Percentiles rank a stretch among this genome's conserved stretches.
Evolutionary conservation across 768 basidiomycete genomes (phyloP).

Genomic region (Boletus sp.): DNA sequence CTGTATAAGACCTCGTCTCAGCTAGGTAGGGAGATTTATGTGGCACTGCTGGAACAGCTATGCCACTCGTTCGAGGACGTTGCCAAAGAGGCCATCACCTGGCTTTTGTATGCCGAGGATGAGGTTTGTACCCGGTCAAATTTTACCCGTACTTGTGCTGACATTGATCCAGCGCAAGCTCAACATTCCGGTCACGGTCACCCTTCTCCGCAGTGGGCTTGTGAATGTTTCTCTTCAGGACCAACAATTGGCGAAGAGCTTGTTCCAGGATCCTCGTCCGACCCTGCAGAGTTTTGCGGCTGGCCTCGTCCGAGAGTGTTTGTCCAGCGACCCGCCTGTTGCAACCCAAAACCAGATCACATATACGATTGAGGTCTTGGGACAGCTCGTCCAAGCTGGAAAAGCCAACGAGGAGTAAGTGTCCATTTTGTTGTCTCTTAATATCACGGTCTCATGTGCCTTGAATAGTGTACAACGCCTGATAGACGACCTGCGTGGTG

Average conservation of each 20-base stretch:
- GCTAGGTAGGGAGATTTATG: slow-evolving; percentile 91
- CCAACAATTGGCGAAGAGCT: slow-evolving; percentile 83
- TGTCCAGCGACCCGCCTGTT: slow-evolving; percentile 77
- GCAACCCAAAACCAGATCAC: slow-evolving; percentile 78
- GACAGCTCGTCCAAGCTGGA: slow-evolving; percentile 65
- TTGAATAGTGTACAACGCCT: slow-evolving; percentile 59
- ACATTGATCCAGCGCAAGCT: slow-evolving; percentile 74
- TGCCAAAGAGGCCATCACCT: slow-evolving; percentile 93
- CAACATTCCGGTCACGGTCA: slow-evolving; percentile 91
- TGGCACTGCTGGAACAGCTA: slow-evolving; percentile 81
- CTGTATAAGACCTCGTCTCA: slow-evolving; percentile 86
- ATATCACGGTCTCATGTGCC: neutral
- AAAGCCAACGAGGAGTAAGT: slow-evolving; percentile 87
- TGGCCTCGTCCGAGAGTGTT: slow-evolving; percentile 81
- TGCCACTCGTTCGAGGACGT: slow-evolving; percentile 91
- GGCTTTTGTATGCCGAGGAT: slow-evolving; percentile 96
- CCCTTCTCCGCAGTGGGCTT: slow-evolving; percentile 80
- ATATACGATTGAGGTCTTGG: slow-evolving; percentile 77
- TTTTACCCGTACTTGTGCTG: neutral
- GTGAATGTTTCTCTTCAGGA: slow-evolving; percentile 79
- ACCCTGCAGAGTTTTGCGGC: slow-evolving; percentile 79
- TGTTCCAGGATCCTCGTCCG: slow-evolving; percentile 75
- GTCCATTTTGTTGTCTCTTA: neutral
- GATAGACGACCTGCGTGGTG: slow-evolving; percentile 78
- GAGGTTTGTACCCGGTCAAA: slow-evolving; percentile 54